Evolutionary conservation across 2,329 filamentous ascomycete species (phyloP), one percentile per base, ranked within the genome.

Genomic region (Colletotrichum sp.): DNA sequence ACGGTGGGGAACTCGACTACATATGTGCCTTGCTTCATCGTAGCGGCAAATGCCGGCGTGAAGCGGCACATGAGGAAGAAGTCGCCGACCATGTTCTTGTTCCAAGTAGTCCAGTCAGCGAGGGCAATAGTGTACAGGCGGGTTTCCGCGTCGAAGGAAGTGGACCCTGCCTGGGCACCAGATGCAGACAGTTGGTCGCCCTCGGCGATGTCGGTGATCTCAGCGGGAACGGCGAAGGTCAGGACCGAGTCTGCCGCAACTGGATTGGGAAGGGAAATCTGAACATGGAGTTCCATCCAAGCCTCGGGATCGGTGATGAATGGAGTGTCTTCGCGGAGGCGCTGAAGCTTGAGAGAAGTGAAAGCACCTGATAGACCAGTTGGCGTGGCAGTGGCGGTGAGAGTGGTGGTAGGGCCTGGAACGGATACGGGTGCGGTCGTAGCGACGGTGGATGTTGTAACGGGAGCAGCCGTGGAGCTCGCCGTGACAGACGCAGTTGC

Each of bases 21-120:
- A 28, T 76, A 74, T 2, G 75, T 76, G 22, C 75, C 75, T 8
- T 66, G 73, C 39, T 65, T 59, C 73, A 75, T 72, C 5, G 57
- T 22, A 1, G 66, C 24, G 8, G 71, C 75, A 13, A 75, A 74
- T 6, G 67, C 67, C 4, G 71, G 62, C 15, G 60, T 22, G 71
- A 77, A 75, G n/a, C 71, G 75, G 63, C 75, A 76, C 69, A 76
- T 72, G 18, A 77, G 63, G 71, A 71, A 77, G 71, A 77, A 77
- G 63, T 75, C 57, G 48, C 71, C 75, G 55, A 57, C 32, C 62
- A 77, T 74, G 34, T 77, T 75, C 67, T 75, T 77, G 67, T 77
- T 52, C 75, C 75, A 77, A 18, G 75, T 77, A 2, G 71, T 71
- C 75, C 75, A 77, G 12, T 71, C 67, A 0, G 26, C 57, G 16